These are phyloP conservation scores for Ogataea neopini DNA, from an alignment of 805 yeast species.

Conservation along the genomic window DNA sequence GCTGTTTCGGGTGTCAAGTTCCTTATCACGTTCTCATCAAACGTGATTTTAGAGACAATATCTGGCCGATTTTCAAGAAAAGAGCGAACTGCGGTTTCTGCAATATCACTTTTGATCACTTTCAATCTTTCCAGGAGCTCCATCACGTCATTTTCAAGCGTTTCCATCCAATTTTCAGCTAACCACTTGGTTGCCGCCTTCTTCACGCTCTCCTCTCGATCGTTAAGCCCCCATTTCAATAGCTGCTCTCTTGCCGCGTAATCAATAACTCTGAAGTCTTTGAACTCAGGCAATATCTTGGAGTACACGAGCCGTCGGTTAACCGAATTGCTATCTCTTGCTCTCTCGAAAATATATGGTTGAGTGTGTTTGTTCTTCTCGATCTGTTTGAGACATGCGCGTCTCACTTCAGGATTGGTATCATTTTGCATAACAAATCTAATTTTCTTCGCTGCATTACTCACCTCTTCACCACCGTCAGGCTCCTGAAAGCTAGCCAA, in stretches of 20 bases:
- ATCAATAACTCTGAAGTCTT: constrained; percentile 55
- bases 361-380: constrained; percentile 54
- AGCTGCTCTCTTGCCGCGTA: constrained; percentile 62
- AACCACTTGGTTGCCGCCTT: constrained; percentile 73
- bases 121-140: constrained; percentile 72
- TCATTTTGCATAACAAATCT: constrained; percentile 68
- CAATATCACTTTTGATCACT: constrained; percentile 65
- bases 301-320: constrained; percentile 76
- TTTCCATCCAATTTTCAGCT: constrained; percentile 68
- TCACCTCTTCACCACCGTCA: constrained; percentile 42
- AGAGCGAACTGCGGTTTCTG: constrained; percentile 64
- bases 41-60: constrained; percentile 54
- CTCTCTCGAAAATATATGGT: constrained; percentile 70
- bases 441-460: constrained; percentile 49
- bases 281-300: constrained; percentile 64
- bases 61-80: constrained; percentile 67
- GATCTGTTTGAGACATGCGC: constrained; percentile 77
- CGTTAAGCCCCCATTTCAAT: constrained; percentile 82
- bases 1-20: constrained; percentile 73
- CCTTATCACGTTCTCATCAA: constrained; percentile 69
- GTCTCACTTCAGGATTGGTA: constrained; percentile 82
- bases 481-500: constrained; percentile 73
- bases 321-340: constrained; percentile 71
- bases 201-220: constrained; percentile 74
- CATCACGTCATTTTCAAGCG: constrained; percentile 66